These are phyloP conservation scores for Gigaspora rosea DNA, from an alignment of 192 early-diverging fungal genomes.

Conservation along the genomic window DNA sequence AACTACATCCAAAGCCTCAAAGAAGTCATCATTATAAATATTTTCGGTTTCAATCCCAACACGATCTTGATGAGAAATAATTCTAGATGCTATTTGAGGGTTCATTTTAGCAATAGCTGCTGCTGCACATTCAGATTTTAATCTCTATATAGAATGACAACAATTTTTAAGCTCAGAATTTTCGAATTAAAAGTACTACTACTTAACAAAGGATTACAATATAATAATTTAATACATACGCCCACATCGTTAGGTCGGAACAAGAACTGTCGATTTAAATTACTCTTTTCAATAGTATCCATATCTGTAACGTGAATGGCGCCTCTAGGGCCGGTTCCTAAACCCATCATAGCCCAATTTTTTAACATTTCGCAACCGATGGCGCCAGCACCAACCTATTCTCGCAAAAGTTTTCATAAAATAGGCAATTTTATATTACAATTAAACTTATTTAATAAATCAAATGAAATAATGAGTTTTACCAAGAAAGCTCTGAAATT, in stretches of 20 bases:
- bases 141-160: conserved; percentile 55
- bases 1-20: conserved; percentile 83
- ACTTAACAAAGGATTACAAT: neutral
- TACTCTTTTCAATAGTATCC: conserved; percentile 99
- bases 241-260: conserved; percentile 87
- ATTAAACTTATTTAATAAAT: neutral
- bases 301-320: conserved; percentile 93
- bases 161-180: too few species aligned
- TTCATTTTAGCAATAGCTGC: conserved; percentile 92
- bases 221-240: conserved; percentile 34
- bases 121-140: conserved; percentile 92
- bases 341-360: conserved; percentile 97
- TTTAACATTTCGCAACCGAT: conserved; percentile 99
- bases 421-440: too few species aligned
- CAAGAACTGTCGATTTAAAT: conserved; percentile 99
- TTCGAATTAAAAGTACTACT: neutral
- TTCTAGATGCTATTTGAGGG: conserved; percentile 70
- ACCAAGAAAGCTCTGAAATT: conserved; percentile 90
- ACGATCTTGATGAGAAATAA: conserved; percentile 84
- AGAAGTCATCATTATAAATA: conserved; percentile 65
- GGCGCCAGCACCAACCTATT: conserved; percentile 86
- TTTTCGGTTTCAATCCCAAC: conserved; percentile 94
- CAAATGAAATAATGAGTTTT: neutral
- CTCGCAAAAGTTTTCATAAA: too few species aligned
- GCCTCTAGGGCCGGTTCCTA: conserved; percentile 81